Base-by-base conservation (phyloP, 164 flowering plant species). In the Malania oleifera region DNA sequence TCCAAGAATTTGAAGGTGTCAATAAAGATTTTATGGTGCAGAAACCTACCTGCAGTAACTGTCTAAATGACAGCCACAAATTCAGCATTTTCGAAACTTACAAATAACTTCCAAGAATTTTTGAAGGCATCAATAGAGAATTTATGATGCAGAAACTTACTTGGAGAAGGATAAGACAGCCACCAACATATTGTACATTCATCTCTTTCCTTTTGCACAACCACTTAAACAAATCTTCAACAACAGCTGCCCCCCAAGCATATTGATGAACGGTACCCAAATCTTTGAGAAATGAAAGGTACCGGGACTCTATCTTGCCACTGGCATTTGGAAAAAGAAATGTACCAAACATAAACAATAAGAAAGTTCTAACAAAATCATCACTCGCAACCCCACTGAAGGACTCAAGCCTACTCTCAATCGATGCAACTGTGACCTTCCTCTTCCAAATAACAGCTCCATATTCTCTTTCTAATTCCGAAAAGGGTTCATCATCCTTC, bases 241-340 rank as follows among this genome's bases (percentile, higher is more conserved):
- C 66, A 17, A 75, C 77, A 60, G 79, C 82, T n/a, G 54, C 64
- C 15, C 82, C 82, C 82, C 82, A 75, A 3, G 79, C 75, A 63
- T 49, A 65, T 1, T 47, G 23, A 23, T 54, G 25, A 1, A 75
- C 57, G 40, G 51, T 52, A 23, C 67, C 75, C 44, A 72, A 25
- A 61, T 67, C 70, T 14, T 60, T n/a, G 17, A 78, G 63, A 17
- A 70, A 20, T 23, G 54, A 63, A 45, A 75, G 77, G 59, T 70
- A 78, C 0, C 77, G 70, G 0, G 82, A 70, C 52, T 78, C 79
- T 20, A 78, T 59, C 19, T 70, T 75, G 23, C 75, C 71, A 46
- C 1, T 57, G 37, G 71, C 18, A 63, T 54, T 65, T 28, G 77
- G 79, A 44, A 78, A 72, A 22, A 78, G 70, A 34, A 78, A 47